A percentile compares a stretch with the other conserved stretches of the same genome.
phyloP scores from a whole-genome alignment of 148 eudicot species.

The Fallopia convolvulus region DNA sequence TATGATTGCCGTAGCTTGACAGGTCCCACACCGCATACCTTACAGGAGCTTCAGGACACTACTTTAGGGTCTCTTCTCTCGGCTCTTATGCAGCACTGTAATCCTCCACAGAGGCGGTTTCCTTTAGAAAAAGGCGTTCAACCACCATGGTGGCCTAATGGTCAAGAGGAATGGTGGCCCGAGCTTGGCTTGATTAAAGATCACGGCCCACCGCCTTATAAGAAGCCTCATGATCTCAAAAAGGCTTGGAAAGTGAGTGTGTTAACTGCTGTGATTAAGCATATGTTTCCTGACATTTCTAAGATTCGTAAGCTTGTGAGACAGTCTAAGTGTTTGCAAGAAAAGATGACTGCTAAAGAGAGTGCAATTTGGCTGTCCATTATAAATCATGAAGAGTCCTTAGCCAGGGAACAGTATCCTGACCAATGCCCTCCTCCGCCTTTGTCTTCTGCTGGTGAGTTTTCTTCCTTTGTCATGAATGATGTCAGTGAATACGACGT shows the following conservation, averaged over 20 bases:
- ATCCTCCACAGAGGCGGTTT: slow-evolving; percentile 43
- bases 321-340: slow-evolving; percentile 37
- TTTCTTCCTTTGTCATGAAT: slow-evolving; percentile 16
- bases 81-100: slow-evolving; percentile 44
- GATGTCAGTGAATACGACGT: slow-evolving; percentile 32
- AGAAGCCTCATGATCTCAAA: slow-evolving; percentile 38
- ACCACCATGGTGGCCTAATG: slow-evolving; percentile 53
- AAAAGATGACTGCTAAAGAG: slow-evolving; percentile 40
- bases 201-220: slow-evolving; percentile 42
- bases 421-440: slow-evolving; percentile 16
- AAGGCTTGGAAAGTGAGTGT: slow-evolving; percentile 42
- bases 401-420: slow-evolving; percentile 28
- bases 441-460: slow-evolving; percentile 14
- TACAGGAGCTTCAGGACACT: slow-evolving; percentile 44
- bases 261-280: slow-evolving; percentile 33
- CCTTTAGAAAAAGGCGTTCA: slow-evolving; percentile 38
- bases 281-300: slow-evolving; percentile 32
- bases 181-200: slow-evolving; percentile 27
- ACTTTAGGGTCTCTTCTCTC: slow-evolving; percentile 41
- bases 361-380: slow-evolving; percentile 31
- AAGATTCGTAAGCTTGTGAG: slow-evolving; percentile 27
- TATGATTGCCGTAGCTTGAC: slow-evolving; percentile 11
- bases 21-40: slow-evolving; percentile 26
- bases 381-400: slow-evolving; percentile 29
- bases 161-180: slow-evolving; percentile 45